Percentiles rank a stretch among this genome's conserved stretches.
phyloP scores from a whole-genome alignment of 2,329 filamentous ascomycete species.

The Phialemonium atrogriseum region DNA sequence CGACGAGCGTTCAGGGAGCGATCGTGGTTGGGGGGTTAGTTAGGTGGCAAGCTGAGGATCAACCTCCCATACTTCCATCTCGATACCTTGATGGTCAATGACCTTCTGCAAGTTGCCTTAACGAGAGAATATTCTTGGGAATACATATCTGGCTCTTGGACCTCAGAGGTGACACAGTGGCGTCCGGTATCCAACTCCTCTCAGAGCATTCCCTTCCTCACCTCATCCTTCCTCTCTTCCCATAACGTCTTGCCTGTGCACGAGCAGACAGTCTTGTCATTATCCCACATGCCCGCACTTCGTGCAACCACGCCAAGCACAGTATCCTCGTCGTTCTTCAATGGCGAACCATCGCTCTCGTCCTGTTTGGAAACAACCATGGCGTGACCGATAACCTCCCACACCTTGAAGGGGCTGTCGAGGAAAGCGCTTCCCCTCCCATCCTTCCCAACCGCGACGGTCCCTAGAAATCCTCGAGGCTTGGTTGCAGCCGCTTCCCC shows the following conservation, averaged over 20 bases:
- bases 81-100: too few species aligned
- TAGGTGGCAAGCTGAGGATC: too few species aligned
- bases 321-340: slow-evolving; percentile 73
- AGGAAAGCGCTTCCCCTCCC: slow-evolving; percentile 75
- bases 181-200: too few species aligned
- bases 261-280: slow-evolving; percentile 96
- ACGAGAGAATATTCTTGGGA: too few species aligned
- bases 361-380: slow-evolving; percentile 71
- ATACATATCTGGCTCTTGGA: too few species aligned
- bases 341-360: slow-evolving; percentile 44
- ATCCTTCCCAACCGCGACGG: slow-evolving; percentile 63
- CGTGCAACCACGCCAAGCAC: slow-evolving; percentile 89
- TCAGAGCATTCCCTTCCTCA: slow-evolving; percentile 83
- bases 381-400: slow-evolving; percentile 92
- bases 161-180: too few species aligned
- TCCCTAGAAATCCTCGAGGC: slow-evolving; percentile 61
- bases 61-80: too few species aligned
- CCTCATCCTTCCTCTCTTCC: slow-evolving; percentile 90
- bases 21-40: too few species aligned
- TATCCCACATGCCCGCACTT: slow-evolving; percentile 97
- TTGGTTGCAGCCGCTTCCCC: slow-evolving; percentile 28
- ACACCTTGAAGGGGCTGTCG: slow-evolving; percentile 76
- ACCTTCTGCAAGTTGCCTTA: too few species aligned
- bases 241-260: slow-evolving; percentile 97
- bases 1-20: too few species aligned